Evolutionary conservation across 2,329 filamentous ascomycete genomes (phyloP).

Genomic region (Penicillium sp.): DNA sequence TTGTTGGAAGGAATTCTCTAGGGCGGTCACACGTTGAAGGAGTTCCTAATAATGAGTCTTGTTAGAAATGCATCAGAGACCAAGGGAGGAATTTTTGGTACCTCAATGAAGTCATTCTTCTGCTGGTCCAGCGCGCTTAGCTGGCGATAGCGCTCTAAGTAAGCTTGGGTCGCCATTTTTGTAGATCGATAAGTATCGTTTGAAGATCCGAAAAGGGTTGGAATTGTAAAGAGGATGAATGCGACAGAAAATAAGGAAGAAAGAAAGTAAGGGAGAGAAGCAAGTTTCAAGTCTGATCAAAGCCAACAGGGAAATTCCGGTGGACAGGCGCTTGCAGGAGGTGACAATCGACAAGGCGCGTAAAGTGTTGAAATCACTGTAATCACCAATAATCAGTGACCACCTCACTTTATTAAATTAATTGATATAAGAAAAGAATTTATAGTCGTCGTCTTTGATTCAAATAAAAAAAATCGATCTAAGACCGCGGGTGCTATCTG

Average conservation of each 20-base stretch:
- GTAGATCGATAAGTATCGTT: conserved; percentile 4
- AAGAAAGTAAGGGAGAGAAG: conserved; percentile 10
- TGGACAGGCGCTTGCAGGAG: conserved; percentile 21
- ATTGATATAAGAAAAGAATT: conserved; percentile 1
- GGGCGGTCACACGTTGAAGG: conserved; percentile 44
- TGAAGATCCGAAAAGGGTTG: neutral
- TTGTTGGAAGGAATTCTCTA: conserved; percentile 46
- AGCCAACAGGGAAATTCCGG: conserved; percentile 5
- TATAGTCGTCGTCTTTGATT: conserved; percentile 5
- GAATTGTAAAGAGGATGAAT: neutral
- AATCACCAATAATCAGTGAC: neutral
- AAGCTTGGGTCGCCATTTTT: conserved; percentile 36
- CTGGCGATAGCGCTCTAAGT: conserved; percentile 47
- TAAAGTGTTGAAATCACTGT: conserved; percentile 2
- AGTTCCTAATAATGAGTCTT: conserved; percentile 42
- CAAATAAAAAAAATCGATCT: conserved; percentile 13
- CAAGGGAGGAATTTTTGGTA: conserved; percentile 25
- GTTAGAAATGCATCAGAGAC: conserved; percentile 19
- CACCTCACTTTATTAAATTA: conserved; percentile 8
- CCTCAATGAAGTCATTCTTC: conserved; percentile 52
- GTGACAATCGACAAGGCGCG: conserved; percentile 16
- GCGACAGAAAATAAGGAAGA: conserved; percentile 10
- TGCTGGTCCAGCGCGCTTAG: conserved; percentile 46
- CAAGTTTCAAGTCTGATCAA: conserved; percentile 9
- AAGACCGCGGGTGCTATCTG: conserved; percentile 9